Evolutionary conservation across 78 protist species (phyloP).

Genomic region (Dictyostelium brefeldianum): DNA sequence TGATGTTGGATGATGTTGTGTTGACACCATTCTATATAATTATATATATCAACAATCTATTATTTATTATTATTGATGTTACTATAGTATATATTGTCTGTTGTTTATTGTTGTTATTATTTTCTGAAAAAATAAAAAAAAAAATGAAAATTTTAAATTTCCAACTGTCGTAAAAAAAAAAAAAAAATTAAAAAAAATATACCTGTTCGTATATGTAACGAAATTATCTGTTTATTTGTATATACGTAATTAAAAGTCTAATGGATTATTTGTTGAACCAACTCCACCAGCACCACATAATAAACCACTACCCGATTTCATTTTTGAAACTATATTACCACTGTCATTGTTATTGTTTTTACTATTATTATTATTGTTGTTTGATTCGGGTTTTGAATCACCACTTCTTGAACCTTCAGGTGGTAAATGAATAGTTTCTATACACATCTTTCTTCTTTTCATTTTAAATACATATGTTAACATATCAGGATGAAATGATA

Average conservation of each 20-base stretch:
- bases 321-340: conserved; percentile 41
- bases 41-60: no score
- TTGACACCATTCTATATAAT: no score
- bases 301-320: conserved; percentile 77
- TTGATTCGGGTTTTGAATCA: conserved; percentile 36
- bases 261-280: neutral
- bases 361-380: neutral
- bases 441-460: conserved; percentile 77
- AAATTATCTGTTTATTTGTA: no score
- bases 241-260: conserved; percentile 46
- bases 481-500: conserved; percentile 68
- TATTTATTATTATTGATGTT: no score
- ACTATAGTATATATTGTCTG: neutral
- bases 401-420: conserved; percentile 68
- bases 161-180: neutral
- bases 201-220: no score
- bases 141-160: neutral
- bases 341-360: neutral
- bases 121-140: neutral
- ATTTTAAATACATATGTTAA: conserved; percentile 80
- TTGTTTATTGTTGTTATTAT: no score
- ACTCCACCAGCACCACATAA: conserved; percentile 28
- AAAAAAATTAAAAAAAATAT: neutral
- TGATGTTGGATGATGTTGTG: neutral
- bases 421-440: conserved; percentile 76